phyloP scores from a whole-genome alignment of 495 filamentous ascomycete genomes.

The Talaromyces stipitatus region DNA sequence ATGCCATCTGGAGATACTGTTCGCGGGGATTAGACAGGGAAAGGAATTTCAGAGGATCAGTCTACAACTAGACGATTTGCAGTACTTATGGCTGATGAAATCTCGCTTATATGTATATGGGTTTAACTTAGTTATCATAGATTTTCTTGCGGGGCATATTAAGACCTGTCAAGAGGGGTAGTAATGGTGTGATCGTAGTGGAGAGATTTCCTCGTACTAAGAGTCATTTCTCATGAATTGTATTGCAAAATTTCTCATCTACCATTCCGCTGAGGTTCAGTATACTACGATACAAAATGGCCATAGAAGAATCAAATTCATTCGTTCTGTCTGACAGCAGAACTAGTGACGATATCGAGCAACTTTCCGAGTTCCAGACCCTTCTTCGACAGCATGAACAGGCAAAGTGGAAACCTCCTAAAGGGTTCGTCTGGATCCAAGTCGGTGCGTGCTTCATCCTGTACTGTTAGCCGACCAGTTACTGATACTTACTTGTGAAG shows the following conservation, averaged over 20 bases:
- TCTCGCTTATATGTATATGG: too few relatives aligned
- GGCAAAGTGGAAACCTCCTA: slow-evolving; percentile 28
- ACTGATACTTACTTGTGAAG: slow-evolving; percentile 12
- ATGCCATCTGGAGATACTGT: neutral
- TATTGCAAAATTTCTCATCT: too few relatives aligned
- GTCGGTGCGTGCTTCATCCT: slow-evolving; percentile 22
- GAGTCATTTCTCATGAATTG: neutral
- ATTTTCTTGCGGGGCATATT: neutral
- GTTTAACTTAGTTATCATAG: too few relatives aligned
- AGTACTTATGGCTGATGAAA: too few relatives aligned
- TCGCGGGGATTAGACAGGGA: neutral
- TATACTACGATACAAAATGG: neutral
- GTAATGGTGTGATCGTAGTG: neutral
- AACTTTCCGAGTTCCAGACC: slow-evolving; percentile 24
- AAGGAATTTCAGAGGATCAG: neutral
- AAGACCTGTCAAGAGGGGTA: neutral
- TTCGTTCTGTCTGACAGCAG: neutral
- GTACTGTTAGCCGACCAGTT: neutral
- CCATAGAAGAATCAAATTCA: neutral
- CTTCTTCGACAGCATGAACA: slow-evolving; percentile 26
- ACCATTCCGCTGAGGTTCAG: too few relatives aligned
- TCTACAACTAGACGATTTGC: too few relatives aligned
- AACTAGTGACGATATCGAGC: slow-evolving; percentile 1
- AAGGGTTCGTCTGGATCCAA: slow-evolving; percentile 39
- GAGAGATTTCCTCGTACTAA: neutral